phyloP scores from a whole-genome alignment of 306 rosid genomes.

The Alnus rubra region DNA sequence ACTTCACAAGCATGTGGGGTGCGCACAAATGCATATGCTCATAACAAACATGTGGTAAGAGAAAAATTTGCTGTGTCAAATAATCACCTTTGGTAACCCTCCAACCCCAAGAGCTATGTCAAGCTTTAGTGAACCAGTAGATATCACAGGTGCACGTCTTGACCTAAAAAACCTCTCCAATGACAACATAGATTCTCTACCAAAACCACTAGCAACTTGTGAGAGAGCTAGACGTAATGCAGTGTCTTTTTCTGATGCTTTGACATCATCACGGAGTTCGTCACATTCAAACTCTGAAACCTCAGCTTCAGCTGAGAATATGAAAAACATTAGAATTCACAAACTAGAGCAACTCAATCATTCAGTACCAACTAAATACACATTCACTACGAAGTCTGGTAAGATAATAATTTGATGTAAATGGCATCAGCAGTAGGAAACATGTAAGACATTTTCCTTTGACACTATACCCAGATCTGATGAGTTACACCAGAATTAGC shows the following conservation, averaged over 20 bases:
- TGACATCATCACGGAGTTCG: conserved; percentile 50
- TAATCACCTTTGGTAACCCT: conserved; percentile 76
- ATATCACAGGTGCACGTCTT: conserved; percentile 54
- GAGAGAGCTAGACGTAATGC: conserved; percentile 67
- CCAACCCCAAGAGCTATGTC: conserved; percentile 86
- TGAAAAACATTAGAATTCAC: not conserved
- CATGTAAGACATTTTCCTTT: not conserved
- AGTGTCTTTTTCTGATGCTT: conserved; percentile 56
- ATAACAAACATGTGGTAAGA: conserved; percentile 12
- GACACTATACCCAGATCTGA: not conserved
- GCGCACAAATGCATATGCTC: not conserved
- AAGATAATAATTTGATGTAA: not conserved
- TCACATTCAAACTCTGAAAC: conserved; percentile 57
- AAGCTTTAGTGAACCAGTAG: conserved; percentile 84
- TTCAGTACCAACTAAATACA: conserved; percentile 1
- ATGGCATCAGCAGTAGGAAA: not conserved
- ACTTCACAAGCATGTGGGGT: not conserved
- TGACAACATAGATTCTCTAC: conserved; percentile 62
- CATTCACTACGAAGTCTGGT: not conserved
- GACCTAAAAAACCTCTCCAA: conserved; percentile 51
- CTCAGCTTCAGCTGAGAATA: conserved; percentile 47
- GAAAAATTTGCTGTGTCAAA: conserved; percentile 5
- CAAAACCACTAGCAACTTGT: conserved; percentile 65
- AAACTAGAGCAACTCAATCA: conserved; percentile 2
- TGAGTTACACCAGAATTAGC: not conserved